Base-by-base conservation (phyloP, 2,329 filamentous ascomycete genomes). In the Zymoseptoria brevis region DNA sequence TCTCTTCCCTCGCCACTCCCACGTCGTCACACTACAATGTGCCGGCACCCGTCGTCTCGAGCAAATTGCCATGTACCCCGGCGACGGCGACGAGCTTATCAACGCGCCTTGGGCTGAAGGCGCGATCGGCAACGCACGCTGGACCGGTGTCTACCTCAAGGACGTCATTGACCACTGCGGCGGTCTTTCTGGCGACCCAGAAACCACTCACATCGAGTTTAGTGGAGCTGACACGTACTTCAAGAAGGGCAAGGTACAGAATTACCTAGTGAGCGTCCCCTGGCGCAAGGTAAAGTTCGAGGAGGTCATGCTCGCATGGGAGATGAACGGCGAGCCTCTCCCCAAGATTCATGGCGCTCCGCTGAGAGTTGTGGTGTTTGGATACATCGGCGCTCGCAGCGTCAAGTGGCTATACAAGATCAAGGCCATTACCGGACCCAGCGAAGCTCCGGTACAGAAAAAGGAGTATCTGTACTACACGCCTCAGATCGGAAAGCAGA, bases 151-250 rank as follows among this genome's bases (percentile, higher is more conserved):
- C 3, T 73, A 75, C 16, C 75, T 85, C 35, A 60, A 60, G 30
- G 60, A 65, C 35, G 57, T 89, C 1, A 85, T 90, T 71, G 88
- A 89, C 64, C 74, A 83, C 60, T 89, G 87, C 60, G 87, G 86
- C 2, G 87, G 86, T 0, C 72, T 86, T 80, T 45, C 86, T 22
- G 73, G 77, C 0, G 74, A 76, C 1, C 84, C 77, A 0, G 81
- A 83, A 30, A 60, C 56, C 48, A 64, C 65, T 59, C 85, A 90
- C 62, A 71, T 89, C 11, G 86, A 89, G 64, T 80, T 90, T 54
- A 84, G 83, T 59, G 87, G 87, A 0, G 86, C 84, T 0, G 87
- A 90, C 59, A 87, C 85, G 0, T 89, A 90, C 67, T 87, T 89
- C 76, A 89, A 89, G 71, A 82, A 84, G 54, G 78, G 80, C 16